Percentiles rank a stretch among this genome's conserved stretches.
Evolutionary conservation across 768 basidiomycete genomes (phyloP).

Genomic region (Jaapia argillacea): DNA sequence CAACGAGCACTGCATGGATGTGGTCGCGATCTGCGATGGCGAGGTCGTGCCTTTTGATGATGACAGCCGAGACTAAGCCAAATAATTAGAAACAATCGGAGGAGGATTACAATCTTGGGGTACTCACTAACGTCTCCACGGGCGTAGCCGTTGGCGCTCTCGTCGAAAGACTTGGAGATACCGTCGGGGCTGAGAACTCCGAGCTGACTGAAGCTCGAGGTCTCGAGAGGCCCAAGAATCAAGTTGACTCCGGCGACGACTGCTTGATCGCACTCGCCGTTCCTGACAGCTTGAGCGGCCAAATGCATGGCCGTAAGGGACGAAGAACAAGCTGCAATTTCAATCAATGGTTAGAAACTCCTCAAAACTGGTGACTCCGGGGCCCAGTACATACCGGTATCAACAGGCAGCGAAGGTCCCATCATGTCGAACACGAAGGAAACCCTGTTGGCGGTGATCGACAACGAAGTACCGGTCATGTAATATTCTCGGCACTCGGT

Average conservation of each 20-base stretch:
- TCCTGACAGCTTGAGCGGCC: conserved; percentile 31
- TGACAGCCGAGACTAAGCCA: conserved; percentile 17
- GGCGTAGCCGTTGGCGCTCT: conserved; percentile 27
- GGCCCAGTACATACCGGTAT: conserved; percentile 40
- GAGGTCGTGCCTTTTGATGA: conserved; percentile 23
- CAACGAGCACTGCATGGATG: conserved; percentile 20
- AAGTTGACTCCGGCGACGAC: conserved; percentile 33
- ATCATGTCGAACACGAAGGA: conserved; percentile 24
- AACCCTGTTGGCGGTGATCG: conserved; percentile 19
- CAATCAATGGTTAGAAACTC: no score
- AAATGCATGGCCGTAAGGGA: conserved; percentile 35
- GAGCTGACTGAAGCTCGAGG: conserved; percentile 24
- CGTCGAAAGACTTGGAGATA: conserved; percentile 32
- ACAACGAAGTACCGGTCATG: conserved; percentile 7
- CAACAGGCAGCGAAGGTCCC: conserved; percentile 39
- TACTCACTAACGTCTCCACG: conserved; percentile 3
- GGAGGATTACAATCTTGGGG: not conserved
- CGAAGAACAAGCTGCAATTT: conserved; percentile 17
- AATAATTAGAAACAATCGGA: conserved; percentile 1
- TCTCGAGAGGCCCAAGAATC: conserved; percentile 14
- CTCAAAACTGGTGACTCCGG: no score
- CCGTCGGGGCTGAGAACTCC: conserved; percentile 27
- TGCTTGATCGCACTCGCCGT: conserved; percentile 35
- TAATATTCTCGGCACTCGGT: conserved; percentile 4
- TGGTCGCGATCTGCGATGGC: conserved; percentile 20